These are phyloP conservation scores for Talaromyces atroroseus DNA, from an alignment of 2,329 filamentous ascomycete genomes.

Conservation along the genomic window DNA sequence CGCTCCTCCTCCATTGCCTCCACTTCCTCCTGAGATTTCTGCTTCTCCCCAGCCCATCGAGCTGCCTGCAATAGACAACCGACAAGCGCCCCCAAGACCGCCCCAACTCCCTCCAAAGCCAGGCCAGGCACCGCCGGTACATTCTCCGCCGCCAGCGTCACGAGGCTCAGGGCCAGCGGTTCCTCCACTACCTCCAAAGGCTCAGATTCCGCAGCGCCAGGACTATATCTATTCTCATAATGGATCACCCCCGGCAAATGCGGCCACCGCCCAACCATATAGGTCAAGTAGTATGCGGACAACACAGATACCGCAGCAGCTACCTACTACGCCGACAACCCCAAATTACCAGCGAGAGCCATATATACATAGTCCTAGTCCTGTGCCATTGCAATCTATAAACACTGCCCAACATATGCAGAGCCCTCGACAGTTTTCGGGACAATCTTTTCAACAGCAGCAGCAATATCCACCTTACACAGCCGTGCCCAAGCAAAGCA, in stretches of 20 bases:
- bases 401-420: constrained; percentile 3
- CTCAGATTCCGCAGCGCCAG: constrained; percentile 18
- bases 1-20: constrained; percentile 63
- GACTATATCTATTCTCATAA: constrained; percentile 14
- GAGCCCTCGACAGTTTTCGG: neutral
- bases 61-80: constrained; percentile 19
- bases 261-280: constrained; percentile 26
- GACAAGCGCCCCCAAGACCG: constrained; percentile 18
- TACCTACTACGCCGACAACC: neutral
- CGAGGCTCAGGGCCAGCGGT: constrained; percentile 29
- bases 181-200: constrained; percentile 36
- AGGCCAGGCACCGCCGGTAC: constrained; percentile 17
- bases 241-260: neutral
- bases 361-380: neutral
- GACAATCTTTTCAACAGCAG: constrained; percentile 16
- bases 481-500: neutral
- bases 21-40: constrained; percentile 61
- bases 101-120: constrained; percentile 37
- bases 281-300: constrained; percentile 19
- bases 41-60: constrained; percentile 29
- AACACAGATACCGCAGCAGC: neutral
- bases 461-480: constrained; percentile 13
- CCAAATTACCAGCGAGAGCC: neutral
- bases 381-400: neutral
- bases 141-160: constrained; percentile 13